Conservation (phyloP, 306 rosid genomes). For the Trifolium subterraneum region DNA sequence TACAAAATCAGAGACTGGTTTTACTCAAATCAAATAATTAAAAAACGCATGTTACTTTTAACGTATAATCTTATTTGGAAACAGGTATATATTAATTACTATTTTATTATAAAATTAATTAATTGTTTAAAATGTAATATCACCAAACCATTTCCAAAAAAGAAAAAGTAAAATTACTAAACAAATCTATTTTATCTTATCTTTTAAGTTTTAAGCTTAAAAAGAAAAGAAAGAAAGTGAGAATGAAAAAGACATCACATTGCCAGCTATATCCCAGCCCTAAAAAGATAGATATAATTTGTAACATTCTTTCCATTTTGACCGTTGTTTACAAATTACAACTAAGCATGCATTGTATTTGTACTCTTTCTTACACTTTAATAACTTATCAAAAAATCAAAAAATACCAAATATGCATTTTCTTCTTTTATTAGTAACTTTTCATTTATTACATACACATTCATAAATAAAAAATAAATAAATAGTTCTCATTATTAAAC, state of each 20-base stretch:
- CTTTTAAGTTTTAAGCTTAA: not conserved
- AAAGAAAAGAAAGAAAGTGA: not conserved
- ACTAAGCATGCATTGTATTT: not conserved
- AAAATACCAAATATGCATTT: too few relatives aligned
- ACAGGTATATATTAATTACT: too few relatives aligned
- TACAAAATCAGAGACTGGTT: too few relatives aligned
- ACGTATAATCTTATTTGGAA: too few relatives aligned
- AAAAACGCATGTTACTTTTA: too few relatives aligned
- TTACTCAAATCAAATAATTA: too few relatives aligned
- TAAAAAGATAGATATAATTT: not conserved
- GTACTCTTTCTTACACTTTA: not conserved
- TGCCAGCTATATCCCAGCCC: slow-evolving; percentile 36
- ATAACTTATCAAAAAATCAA: not conserved
- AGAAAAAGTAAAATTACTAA: not conserved
- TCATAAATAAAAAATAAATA: not conserved
- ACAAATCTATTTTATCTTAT: not conserved
- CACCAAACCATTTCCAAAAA: too few relatives aligned
- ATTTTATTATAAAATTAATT: too few relatives aligned
- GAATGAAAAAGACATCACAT: slow-evolving; percentile 1
- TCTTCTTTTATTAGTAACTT: not conserved
- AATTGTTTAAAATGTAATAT: not conserved
- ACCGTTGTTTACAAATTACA: slow-evolving; percentile 33
- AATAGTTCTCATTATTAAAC: not conserved
- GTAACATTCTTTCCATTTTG: slow-evolving; percentile 37
- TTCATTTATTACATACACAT: not conserved